These are phyloP conservation scores for Nicotiana attenuata DNA, from an alignment of 257 asterid species.

Conservation along the genomic window DNA sequence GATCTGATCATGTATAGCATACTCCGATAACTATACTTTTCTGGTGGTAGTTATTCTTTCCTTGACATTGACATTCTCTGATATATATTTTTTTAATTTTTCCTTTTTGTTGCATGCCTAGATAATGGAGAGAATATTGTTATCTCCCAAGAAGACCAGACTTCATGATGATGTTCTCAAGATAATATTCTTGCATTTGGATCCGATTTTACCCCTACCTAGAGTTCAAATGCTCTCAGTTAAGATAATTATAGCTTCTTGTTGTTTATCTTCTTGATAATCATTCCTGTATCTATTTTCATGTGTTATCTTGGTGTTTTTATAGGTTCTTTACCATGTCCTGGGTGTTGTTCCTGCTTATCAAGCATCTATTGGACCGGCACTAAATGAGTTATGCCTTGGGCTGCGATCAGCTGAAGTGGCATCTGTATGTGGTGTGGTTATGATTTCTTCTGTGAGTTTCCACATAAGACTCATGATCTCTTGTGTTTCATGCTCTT, in stretches of 20 bases:
- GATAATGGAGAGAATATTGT: conserved; percentile 83
- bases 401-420: conserved; percentile 91
- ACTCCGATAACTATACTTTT: background rate
- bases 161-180: conserved; percentile 85
- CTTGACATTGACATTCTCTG: conserved; percentile 5
- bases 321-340: conserved; percentile 89
- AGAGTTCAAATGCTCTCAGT: conserved; percentile 94
- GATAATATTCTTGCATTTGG: conserved; percentile 90
- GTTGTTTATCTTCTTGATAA: conserved; percentile 11
- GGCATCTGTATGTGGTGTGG: conserved; percentile 64
- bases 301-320: conserved; percentile 2
- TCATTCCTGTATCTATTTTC: background rate
- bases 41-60: conserved; percentile 1
- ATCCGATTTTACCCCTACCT: conserved; percentile 88
- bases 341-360: conserved; percentile 94
- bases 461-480: background rate
- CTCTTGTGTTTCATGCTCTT: conserved; percentile 17
- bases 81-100: conserved; percentile 1
- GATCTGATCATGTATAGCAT: conserved; percentile 6
- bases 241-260: conserved; percentile 23
- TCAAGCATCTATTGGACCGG: conserved; percentile 72
- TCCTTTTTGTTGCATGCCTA: conserved; percentile 23
- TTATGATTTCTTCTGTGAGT: conserved; percentile 15
- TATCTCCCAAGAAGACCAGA: conserved; percentile 79
- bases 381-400: conserved; percentile 91